Evolutionary conservation across 495 filamentous ascomycete species (phyloP).

Genomic region (Usnea hakonensis): DNA sequence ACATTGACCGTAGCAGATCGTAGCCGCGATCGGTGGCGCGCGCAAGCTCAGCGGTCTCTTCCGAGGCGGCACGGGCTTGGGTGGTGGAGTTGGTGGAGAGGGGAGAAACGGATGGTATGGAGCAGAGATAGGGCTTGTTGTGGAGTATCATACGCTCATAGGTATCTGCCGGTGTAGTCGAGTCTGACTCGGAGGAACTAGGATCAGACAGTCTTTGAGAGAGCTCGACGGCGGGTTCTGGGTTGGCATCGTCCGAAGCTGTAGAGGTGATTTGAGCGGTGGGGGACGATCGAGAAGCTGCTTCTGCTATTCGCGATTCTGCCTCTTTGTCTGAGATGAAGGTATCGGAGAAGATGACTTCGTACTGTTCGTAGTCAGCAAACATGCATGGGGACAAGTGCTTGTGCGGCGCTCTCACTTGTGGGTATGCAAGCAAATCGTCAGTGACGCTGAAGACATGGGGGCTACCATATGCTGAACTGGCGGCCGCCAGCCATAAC

Average conservation of each 20-base stretch:
- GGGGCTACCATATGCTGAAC: constrained; percentile 43
- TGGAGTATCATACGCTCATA: constrained; percentile 70
- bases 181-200: constrained; percentile 17
- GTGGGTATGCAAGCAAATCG: constrained; percentile 85
- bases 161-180: constrained; percentile 32
- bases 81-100: constrained; percentile 51
- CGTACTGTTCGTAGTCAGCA: constrained; percentile 51
- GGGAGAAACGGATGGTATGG: constrained; percentile 63
- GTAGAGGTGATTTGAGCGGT: constrained; percentile 32
- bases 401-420: constrained; percentile 45
- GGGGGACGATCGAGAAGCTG: constrained; percentile 24
- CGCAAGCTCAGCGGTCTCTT: constrained; percentile 77
- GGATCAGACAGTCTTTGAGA: constrained; percentile 10
- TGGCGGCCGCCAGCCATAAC: constrained; percentile 31
- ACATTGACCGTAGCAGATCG: constrained; percentile 81
- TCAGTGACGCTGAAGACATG: constrained; percentile 75
- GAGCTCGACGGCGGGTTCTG: constrained; percentile 21
- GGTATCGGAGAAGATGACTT: constrained; percentile 68
- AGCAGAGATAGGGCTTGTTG: constrained; percentile 70
- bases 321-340: constrained; percentile 69
- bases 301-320: constrained; percentile 40
- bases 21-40: constrained; percentile 78
- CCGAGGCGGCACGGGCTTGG: constrained; percentile 49
- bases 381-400: neutral
- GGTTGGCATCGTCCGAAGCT: constrained; percentile 22